Base-by-base conservation (phyloP, 2,329 filamentous ascomycete genomes). In the Penicillium oxalicum region DNA sequence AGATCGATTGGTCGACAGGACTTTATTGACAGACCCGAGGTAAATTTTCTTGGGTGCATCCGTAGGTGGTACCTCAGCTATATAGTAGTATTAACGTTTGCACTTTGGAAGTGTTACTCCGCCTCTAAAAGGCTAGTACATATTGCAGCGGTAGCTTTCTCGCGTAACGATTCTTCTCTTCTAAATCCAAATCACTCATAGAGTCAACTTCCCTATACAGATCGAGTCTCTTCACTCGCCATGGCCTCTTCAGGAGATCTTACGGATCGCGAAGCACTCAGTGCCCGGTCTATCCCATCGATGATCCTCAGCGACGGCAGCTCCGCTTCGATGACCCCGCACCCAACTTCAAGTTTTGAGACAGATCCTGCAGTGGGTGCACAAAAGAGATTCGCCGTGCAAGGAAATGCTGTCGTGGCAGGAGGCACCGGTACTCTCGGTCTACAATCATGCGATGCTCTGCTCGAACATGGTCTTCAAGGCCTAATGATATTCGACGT, bases 361-460 rank as follows among this genome's bases (percentile, higher is more conserved):
- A 32, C 29, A 5, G 39, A 55, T n/a, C 44, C 53, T 18, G 33
- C 48, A 11, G 35, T 46, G 9, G 49, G 45, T 29, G 55, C 42
- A 32, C 51, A 43, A 27, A 55, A 54, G 26, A 54, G 57, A 25
- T 59, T 59, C n/a, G 43, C 50, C n/a, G 58, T 61, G 2, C 40
- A 40, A 9, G 56, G 58, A 2, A 61, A 60, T 28, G 59, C 57
- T 0, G 51, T 61, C 32, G 76, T 87, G 9, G 86, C 84, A 0
- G 84, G 84, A 13, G 84, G 84, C 29, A 78, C 81, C 11, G 85
- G 85, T 4, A 81, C 77, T 9, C 71, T 87, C 0, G 83, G 80
- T 5, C 72, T 83, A 7, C 72, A 74, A 47, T 75, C 77, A 27
- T 78, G 78, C 1, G 70, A 75, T 42, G 84, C 84, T 1, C 74